Conservation (phyloP, 306 rosid species). For the Amphicarpaea edgeworthii region DNA sequence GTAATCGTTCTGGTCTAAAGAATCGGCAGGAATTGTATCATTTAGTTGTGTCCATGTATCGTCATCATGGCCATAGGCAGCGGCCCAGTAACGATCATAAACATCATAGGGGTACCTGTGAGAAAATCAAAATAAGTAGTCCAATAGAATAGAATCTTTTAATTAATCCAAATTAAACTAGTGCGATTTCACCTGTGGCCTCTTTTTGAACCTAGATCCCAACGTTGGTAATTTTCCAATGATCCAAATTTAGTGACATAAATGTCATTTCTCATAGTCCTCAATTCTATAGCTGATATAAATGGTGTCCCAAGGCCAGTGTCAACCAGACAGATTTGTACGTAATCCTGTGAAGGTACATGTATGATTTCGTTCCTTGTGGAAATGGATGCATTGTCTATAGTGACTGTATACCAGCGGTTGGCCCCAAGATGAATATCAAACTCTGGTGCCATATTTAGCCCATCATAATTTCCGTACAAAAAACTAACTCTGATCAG, state of each 20-base stretch:
- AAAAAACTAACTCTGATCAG: conserved; percentile 44
- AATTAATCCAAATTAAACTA: neutral
- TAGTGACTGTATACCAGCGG: conserved; percentile 44
- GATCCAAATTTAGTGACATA: conserved; percentile 39
- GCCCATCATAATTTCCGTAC: conserved; percentile 58
- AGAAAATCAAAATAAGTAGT: neutral
- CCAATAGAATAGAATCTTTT: neutral
- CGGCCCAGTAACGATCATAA: conserved; percentile 41
- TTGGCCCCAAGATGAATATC: conserved; percentile 56
- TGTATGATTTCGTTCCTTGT: conserved; percentile 51
- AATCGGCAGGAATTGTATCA: neutral
- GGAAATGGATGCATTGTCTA: neutral
- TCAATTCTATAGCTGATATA: conserved; percentile 54
- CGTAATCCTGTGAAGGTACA: conserved; percentile 36
- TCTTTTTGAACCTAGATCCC: conserved; percentile 34
- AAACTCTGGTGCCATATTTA: conserved; percentile 42
- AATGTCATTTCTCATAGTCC: conserved; percentile 41
- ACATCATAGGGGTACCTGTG: conserved; percentile 48
- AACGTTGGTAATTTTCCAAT: neutral
- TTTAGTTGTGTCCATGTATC: conserved; percentile 6
- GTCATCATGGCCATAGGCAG: neutral
- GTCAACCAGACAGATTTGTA: conserved; percentile 53
- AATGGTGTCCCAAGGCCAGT: conserved; percentile 56
- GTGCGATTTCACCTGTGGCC: conserved; percentile 35
- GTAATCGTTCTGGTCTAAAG: neutral